Evolutionary conservation across 768 basidiomycete genomes (phyloP), one percentile per base, ranked within the genome.

Genomic region (Serendipita sp.): DNA sequence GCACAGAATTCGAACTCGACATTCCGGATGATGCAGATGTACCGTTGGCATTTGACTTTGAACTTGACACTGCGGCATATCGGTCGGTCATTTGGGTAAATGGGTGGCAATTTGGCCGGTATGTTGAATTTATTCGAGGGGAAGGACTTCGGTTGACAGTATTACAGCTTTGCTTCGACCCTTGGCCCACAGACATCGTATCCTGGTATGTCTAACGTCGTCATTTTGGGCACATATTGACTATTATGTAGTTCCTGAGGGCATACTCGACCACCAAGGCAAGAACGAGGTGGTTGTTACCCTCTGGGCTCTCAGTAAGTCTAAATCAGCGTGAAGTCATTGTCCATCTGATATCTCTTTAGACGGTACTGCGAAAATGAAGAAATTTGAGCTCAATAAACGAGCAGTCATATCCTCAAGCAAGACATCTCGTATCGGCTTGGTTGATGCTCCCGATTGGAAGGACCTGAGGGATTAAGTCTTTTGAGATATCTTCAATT

Each of bases 81-180:
- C 67, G 69, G 16, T 64, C 64, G 36, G 32, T 69, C 3, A 65
- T 73, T 28, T 72, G 69, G 45, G 65, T 74, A 65, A 74, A 74
- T 62, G 73, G 73, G 3, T 74, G 73, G 73, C 70, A 72, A 58
- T 69, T 73, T 32, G 73, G 73, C 2, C 64, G 71, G 46, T 68
- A 69, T 47, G 69, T 67, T 16, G 47, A 63, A 67, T 44, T 35
- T 68, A 13, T 66, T 51, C 48, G 18, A 41, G 38, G 7, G 38
- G 5, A 65, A 34, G 32, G 38, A 10, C n/a, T 16, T 62, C 3
- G 32, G 15, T 36, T 67, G 8, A 38, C 15, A 46, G 1, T 10
- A n/a, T 23, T 47, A 32, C 18, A 35, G n/a, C 16, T 10, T 5
- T 56, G 63, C 34, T 5, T 62, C 58, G 8, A 23, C 38, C 58